Percentiles rank a stretch among this genome's conserved stretches.
Conservation (phyloP, 768 basidiomycete genomes). For the Piloderma croceum region DNA sequence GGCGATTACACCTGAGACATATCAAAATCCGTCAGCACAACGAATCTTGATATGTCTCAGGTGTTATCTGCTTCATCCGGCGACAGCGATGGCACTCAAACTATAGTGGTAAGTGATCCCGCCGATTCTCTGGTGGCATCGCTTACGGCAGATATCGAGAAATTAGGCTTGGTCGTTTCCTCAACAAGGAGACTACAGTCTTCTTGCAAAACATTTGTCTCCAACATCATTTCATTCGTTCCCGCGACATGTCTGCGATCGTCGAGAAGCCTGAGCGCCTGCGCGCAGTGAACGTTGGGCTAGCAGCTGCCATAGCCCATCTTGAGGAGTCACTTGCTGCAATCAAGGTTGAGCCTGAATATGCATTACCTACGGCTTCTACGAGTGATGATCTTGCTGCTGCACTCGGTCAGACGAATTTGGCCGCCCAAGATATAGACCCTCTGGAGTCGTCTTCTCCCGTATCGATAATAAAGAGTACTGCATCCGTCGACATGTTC, state of each 20-base stretch:
- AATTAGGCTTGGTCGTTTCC: no score
- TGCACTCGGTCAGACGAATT: constrained; percentile 41
- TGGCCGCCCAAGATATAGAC: no score
- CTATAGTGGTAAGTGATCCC: no score
- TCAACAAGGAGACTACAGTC: no score
- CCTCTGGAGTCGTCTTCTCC: no score
- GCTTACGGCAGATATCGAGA: no score
- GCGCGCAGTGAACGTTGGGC: constrained; percentile 75
- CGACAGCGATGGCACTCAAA: no score
- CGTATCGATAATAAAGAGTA: constrained; percentile 47
- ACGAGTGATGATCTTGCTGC: constrained; percentile 36
- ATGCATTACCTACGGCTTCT: not conserved
- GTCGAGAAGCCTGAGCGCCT: constrained; percentile 91
- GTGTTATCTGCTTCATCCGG: no score
- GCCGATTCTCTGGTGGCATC: no score
- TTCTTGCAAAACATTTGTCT: constrained; percentile 71
- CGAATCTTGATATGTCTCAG: no score
- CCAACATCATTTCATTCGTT: constrained; percentile 73
- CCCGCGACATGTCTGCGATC: constrained; percentile 64
- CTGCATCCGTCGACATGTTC: constrained; percentile 49
- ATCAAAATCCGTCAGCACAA: no score
- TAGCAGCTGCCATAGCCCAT: constrained; percentile 73
- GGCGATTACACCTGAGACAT: no score
- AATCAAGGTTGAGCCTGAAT: not conserved
- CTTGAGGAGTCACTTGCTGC: constrained; percentile 50